Evolutionary conservation across 495 filamentous ascomycete genomes (phyloP).

Genomic region (Bombardia bombarda): DNA sequence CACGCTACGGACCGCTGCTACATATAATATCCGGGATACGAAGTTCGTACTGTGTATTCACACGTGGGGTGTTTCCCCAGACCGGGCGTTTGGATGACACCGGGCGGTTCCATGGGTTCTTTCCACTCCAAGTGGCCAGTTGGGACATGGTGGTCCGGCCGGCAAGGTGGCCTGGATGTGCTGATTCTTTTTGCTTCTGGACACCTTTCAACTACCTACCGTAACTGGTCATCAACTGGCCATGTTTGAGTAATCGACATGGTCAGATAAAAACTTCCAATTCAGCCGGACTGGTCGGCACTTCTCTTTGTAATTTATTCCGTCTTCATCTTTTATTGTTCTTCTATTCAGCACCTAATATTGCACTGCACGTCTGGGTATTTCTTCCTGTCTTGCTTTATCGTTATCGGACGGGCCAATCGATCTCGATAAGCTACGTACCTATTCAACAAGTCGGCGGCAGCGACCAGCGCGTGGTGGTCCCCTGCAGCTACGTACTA

Average conservation of each 20-base stretch:
- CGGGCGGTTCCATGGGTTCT: neutral
- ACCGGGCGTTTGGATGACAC: neutral
- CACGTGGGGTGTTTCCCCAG: too few relatives aligned
- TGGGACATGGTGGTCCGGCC: too few relatives aligned
- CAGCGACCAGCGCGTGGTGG: neutral
- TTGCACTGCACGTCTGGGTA: neutral
- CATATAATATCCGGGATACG: too few relatives aligned
- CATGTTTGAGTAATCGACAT: neutral
- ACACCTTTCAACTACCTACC: slow-evolving; percentile 18
- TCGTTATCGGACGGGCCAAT: neutral
- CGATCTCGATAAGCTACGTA: neutral
- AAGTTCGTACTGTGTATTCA: too few relatives aligned
- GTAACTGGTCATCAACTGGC: neutral
- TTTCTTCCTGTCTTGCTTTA: neutral
- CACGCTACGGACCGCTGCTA: too few relatives aligned
- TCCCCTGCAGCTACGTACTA: too few relatives aligned
- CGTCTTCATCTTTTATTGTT: neutral
- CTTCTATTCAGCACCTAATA: neutral
- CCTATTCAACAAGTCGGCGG: neutral
- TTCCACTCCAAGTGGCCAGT: neutral
- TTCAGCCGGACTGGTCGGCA: neutral
- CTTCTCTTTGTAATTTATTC: neutral
- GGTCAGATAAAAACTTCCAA: neutral
- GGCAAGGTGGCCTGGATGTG: slow-evolving; percentile 5
- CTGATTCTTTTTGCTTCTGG: slow-evolving; percentile 18